Evolutionary conservation across 495 filamentous ascomycete genomes (phyloP).

Genomic region (Penicillium tannophilum): DNA sequence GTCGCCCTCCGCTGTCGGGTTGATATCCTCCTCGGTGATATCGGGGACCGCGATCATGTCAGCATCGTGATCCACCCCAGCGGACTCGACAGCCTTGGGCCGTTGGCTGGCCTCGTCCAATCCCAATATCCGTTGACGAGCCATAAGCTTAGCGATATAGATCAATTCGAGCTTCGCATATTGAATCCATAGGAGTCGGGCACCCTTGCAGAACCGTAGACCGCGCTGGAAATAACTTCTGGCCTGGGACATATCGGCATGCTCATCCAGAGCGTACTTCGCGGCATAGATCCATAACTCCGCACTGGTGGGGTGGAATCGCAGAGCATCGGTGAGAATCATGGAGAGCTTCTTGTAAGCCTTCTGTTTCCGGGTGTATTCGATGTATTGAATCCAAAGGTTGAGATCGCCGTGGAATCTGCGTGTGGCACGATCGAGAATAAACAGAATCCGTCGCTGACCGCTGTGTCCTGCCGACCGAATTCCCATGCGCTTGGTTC

Average conservation of each 20-base stretch:
- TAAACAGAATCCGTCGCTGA: conserved; percentile 80
- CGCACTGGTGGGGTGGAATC: conserved; percentile 81
- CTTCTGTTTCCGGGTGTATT: conserved; percentile 74
- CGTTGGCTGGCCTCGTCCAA: conserved; percentile 56
- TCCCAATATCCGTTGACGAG: conserved; percentile 67
- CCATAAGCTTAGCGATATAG: conserved; percentile 79
- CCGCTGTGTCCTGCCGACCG: conserved; percentile 64
- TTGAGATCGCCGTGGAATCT: conserved; percentile 81
- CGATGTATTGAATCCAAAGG: conserved; percentile 92
- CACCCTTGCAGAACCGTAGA: conserved; percentile 78
- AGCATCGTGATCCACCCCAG: conserved; percentile 37
- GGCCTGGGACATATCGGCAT: conserved; percentile 82
- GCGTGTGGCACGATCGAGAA: conserved; percentile 83
- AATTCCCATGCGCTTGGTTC: conserved; percentile 76
- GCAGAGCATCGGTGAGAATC: conserved; percentile 73
- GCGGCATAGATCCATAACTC: conserved; percentile 90
- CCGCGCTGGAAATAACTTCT: conserved; percentile 88
- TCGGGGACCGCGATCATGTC: conserved; percentile 64
- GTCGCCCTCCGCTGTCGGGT: conserved; percentile 55
- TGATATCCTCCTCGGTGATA: conserved; percentile 67
- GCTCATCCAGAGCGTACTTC: conserved; percentile 68
- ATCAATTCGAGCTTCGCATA: conserved; percentile 92
- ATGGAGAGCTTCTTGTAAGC: conserved; percentile 77
- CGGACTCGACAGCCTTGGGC: conserved; percentile 43
- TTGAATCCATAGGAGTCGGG: conserved; percentile 76